phyloP scores from a whole-genome alignment of 345 rosid species.

The Aquilaria yunnanensis region DNA sequence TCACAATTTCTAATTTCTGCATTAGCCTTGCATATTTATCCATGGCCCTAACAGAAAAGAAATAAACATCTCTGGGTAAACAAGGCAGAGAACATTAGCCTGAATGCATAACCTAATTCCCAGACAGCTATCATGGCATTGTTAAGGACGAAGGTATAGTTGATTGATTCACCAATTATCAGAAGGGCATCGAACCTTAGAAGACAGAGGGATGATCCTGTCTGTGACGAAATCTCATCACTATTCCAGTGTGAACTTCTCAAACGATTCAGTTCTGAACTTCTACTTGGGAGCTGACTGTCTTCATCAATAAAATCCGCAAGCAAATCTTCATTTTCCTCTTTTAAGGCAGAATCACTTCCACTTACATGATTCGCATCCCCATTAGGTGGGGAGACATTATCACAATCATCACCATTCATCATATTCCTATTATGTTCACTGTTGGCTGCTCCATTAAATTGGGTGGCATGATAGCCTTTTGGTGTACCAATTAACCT shows the following conservation, averaged over 20 bases:
- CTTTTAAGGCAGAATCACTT: slow-evolving; percentile 51
- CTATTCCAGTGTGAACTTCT: slow-evolving; percentile 41
- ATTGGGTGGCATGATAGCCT: slow-evolving; percentile 37
- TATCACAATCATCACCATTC: slow-evolving; percentile 34
- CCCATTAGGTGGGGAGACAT: slow-evolving; percentile 24
- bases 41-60: slow-evolving; percentile 65
- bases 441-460: slow-evolving; percentile 37
- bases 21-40: slow-evolving; percentile 97
- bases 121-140: no score
- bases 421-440: slow-evolving; percentile 37
- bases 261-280: slow-evolving; percentile 40
- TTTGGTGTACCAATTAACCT: slow-evolving; percentile 37
- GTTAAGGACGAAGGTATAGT: no score
- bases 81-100: no score
- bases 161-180: background rate
- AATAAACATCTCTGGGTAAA: slow-evolving; percentile 14
- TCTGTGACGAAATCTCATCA: slow-evolving; percentile 72
- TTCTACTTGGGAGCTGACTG: slow-evolving; percentile 97
- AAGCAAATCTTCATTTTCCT: slow-evolving; percentile 95
- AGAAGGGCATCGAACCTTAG: slow-evolving; percentile 50
- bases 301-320: slow-evolving; percentile 98
- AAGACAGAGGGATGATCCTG: slow-evolving; percentile 97
- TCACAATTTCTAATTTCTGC: slow-evolving; percentile 94
- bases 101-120: no score
- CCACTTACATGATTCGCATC: slow-evolving; percentile 45